Conservation (phyloP, 257 asterid species). For the Scutellaria baicalensis region DNA sequence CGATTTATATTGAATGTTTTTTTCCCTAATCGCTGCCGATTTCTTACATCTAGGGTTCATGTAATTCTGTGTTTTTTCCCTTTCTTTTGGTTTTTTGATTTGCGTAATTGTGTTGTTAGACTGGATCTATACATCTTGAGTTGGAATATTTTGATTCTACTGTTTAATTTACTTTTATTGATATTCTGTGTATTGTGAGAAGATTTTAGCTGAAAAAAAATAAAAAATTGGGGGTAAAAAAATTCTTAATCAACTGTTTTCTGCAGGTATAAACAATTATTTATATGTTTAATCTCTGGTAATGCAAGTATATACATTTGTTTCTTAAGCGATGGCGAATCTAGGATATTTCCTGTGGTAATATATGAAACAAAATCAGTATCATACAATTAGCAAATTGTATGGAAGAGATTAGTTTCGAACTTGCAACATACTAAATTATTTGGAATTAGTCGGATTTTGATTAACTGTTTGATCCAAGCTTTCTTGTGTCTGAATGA, state of each 20-base stretch:
- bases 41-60: neutral
- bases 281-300: neutral
- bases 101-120: neutral
- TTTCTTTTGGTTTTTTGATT: neutral
- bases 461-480: neutral
- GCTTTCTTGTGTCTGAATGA: neutral
- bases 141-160: neutral
- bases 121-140: neutral
- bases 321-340: neutral
- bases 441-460: too few relatives aligned
- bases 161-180: neutral
- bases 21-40: neutral
- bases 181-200: neutral
- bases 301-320: neutral
- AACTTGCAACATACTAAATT: too few relatives aligned
- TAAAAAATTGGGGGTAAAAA: neutral
- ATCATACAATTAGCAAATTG: too few relatives aligned
- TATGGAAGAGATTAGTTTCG: too few relatives aligned
- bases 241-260: neutral
- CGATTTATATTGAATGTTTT: neutral
- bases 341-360: too few relatives aligned
- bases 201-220: neutral
- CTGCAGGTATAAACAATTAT: neutral
- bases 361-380: too few relatives aligned
- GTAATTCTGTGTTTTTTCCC: neutral